Evolutionary conservation across 179 eudicot genomes (phyloP).

Genomic region (Camellia oleifera): DNA sequence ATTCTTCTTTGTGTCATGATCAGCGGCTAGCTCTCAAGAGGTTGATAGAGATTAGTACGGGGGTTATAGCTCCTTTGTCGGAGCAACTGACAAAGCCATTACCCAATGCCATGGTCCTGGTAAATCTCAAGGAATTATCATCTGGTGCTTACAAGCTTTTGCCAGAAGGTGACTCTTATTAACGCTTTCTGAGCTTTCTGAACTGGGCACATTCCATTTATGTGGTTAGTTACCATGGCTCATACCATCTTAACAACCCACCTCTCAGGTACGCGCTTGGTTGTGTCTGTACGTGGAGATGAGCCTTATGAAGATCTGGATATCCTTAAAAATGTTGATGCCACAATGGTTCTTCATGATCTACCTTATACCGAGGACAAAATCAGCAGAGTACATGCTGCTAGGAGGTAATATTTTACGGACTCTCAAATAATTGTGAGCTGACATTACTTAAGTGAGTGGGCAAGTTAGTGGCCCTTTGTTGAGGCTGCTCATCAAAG

Average conservation of each 20-base stretch:
- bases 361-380: conserved; percentile 76
- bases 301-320: conserved; percentile 74
- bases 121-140: conserved; percentile 75
- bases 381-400: conserved; percentile 88
- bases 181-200: conserved; percentile 4
- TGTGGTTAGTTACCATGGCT: conserved; percentile 10
- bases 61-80: conserved; percentile 82
- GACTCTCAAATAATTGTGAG: background rate
- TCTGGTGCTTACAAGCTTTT: conserved; percentile 87
- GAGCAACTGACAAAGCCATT: conserved; percentile 93
- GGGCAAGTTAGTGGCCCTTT: background rate
- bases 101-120: conserved; percentile 86
- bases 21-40: conserved; percentile 98
- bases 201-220: background rate
- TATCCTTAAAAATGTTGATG: conserved; percentile 65
- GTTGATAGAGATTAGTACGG: conserved; percentile 84
- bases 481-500: background rate
- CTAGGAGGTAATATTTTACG: conserved; percentile 55
- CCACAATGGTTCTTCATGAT: conserved; percentile 75
- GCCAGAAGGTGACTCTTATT: conserved; percentile 64
- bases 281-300: conserved; percentile 78
- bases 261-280: conserved; percentile 78
- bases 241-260: conserved; percentile 9
- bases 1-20: conserved; percentile 16
- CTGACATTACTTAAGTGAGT: background rate